Evolutionary conservation across 345 rosid species (phyloP).

Genomic region (Acer yangbiense): DNA sequence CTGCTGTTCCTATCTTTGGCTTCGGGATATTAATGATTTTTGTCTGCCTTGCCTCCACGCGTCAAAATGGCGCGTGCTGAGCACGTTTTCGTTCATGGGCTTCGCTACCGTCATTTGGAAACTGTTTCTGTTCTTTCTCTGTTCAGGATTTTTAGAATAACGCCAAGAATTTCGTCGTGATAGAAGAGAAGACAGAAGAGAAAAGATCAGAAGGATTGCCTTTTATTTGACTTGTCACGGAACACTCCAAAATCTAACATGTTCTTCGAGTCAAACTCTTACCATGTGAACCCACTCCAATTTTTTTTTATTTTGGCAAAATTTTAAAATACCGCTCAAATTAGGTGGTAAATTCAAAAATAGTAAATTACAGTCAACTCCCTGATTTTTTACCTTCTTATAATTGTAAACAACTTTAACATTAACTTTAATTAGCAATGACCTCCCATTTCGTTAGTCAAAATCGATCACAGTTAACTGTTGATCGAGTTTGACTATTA

Average conservation of each 20-base stretch:
- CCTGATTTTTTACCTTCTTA: no score
- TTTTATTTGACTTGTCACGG: neutral
- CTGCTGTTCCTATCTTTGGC: neutral
- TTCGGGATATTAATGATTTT: slow-evolving; percentile 23
- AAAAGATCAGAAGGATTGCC: neutral
- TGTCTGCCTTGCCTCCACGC: slow-evolving; percentile 34
- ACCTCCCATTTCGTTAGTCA: no score
- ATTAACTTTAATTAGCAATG: no score
- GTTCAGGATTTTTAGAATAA: neutral
- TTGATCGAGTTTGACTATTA: no score
- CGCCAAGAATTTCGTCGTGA: neutral
- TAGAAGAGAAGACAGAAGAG: neutral
- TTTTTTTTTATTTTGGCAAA: no score
- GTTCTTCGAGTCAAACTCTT: neutral
- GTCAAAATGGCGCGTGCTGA: slow-evolving; percentile 9
- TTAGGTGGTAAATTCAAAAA: no score
- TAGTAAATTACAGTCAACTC: no score
- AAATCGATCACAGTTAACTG: no score
- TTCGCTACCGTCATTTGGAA: slow-evolving; percentile 20
- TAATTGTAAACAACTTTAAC: no score
- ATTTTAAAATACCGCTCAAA: no score
- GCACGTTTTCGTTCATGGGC: slow-evolving; percentile 2
- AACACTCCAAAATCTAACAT: neutral
- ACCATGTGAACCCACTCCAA: no score
- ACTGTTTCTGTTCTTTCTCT: neutral